Percentiles rank a stretch among this genome's conserved stretches.
phyloP scores from a whole-genome alignment of 164 flowering plant species.

The Annona squamosa region DNA sequence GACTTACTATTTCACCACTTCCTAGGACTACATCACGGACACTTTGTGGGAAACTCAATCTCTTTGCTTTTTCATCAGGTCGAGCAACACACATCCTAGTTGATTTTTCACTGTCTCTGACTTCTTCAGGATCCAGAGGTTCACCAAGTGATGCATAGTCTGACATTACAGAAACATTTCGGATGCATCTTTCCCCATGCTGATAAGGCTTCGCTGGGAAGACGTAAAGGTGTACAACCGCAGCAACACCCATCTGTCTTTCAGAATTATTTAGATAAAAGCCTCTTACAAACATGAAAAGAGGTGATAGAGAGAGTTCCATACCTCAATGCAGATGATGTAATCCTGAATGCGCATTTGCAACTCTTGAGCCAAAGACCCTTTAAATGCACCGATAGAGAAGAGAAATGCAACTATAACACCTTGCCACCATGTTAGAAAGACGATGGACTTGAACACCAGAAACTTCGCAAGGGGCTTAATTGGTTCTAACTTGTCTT shows the following conservation, averaged over 20 bases:
- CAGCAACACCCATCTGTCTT: constrained; percentile 91
- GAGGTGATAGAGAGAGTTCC: neutral
- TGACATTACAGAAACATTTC: constrained; percentile 84
- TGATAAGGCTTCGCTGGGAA: constrained; percentile 91
- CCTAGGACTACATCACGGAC: constrained; percentile 93
- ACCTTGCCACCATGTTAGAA: constrained; percentile 99
- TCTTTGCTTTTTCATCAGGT: constrained; percentile 56
- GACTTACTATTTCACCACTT: constrained; percentile 89
- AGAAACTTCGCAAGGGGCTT: constrained; percentile 93
- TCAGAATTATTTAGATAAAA: neutral
- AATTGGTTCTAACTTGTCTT: constrained; percentile 78
- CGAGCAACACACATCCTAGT: constrained; percentile 46
- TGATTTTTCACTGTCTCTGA: constrained; percentile 62
- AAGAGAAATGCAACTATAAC: constrained; percentile 86
- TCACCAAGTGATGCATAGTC: constrained; percentile 87
- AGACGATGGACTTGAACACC: constrained; percentile 87
- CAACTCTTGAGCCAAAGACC: constrained; percentile 75
- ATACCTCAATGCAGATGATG: constrained; percentile 93
- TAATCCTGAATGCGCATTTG: constrained; percentile 90
- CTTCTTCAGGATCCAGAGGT: constrained; percentile 94
- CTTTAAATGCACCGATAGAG: constrained; percentile 79
- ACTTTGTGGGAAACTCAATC: constrained; percentile 71
- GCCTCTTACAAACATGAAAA: neutral
- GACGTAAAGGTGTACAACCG: constrained; percentile 86
- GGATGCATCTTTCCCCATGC: constrained; percentile 92